Conservation (phyloP, 2,329 filamentous ascomycete genomes). For the Apiospora pterosperma region DNA sequence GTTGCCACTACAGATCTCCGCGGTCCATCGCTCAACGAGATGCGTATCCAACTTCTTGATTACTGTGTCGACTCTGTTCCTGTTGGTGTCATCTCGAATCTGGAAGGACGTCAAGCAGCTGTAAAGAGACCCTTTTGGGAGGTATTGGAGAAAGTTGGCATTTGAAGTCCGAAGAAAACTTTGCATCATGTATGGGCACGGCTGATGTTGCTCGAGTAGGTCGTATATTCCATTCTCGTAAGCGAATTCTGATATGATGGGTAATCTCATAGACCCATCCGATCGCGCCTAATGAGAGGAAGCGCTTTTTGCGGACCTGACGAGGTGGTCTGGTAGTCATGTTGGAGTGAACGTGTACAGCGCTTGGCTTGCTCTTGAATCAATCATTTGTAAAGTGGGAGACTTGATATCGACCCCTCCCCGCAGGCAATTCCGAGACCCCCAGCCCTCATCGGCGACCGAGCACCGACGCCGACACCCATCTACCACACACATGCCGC, state of each 20-base stretch:
- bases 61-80: background rate
- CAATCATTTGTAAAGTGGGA: too few relatives aligned
- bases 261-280: background rate
- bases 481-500: too few relatives aligned
- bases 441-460: too few relatives aligned
- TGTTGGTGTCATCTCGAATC: background rate
- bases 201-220: background rate
- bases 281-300: background rate
- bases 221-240: background rate
- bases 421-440: too few relatives aligned
- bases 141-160: background rate
- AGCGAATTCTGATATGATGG: background rate
- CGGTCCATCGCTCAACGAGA: background rate
- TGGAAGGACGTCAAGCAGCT: background rate
- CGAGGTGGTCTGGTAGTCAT: background rate
- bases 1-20: background rate
- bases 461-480: too few relatives aligned
- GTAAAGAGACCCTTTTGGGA: background rate
- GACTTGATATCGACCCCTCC: too few relatives aligned
- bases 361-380: too few relatives aligned
- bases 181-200: background rate
- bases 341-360: too few relatives aligned
- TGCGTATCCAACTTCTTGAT: background rate
- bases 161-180: background rate
- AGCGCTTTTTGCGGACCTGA: background rate